Evolutionary conservation across 140 eudicot genomes (phyloP), one percentile per base, ranked within the genome.

Genomic region (Anethum foeniculum): DNA sequence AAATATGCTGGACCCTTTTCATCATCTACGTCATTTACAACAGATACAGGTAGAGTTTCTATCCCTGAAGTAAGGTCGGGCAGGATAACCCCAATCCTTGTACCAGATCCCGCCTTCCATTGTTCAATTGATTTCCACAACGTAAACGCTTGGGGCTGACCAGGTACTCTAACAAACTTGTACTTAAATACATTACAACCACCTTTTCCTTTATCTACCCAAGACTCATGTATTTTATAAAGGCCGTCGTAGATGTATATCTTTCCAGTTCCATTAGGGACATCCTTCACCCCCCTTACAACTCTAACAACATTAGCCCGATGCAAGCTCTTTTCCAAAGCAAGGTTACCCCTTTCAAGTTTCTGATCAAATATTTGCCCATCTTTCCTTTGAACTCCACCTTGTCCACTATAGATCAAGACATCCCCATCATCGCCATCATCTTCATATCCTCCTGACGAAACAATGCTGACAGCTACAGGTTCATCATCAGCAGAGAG

Each of bases 401-500:
- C 97, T 78, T 92, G 97, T 71, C 99, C 99, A 14, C 87, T 92
- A 77, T 92, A 95, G 74, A 95, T 77, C 71, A 95, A 69, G 69
- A 92, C 95, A 71, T 95, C 91, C 10, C 89, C 88, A 78, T 92
- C 97, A 43, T 89, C 90, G 11, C 90, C 97, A 21, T 92, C 93
- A 77, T 95, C 98, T 80, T 94, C 99, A 81, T 95, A 95, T 48
- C 97, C 96, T 46, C 99, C 99, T 1, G 99, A 88, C 1, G 99
- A 90, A 60, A 95, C 99, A 71, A 95, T 89, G 85, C 97, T 92
- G 28, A 95, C 97, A 12, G 99, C 99, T 54, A 92, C 71, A 3
- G 99, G 97, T 76, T 95, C 97, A 71, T 95, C 97, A 44, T 92
- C 97, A 47, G 80, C 85, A 15, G 89, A 86, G 28, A 88, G 67